Evolutionary conservation across 371 early-diverging fungal genomes (phyloP), one percentile per base, ranked within the genome.

Genomic region (Syncephalis plumigaleata): DNA sequence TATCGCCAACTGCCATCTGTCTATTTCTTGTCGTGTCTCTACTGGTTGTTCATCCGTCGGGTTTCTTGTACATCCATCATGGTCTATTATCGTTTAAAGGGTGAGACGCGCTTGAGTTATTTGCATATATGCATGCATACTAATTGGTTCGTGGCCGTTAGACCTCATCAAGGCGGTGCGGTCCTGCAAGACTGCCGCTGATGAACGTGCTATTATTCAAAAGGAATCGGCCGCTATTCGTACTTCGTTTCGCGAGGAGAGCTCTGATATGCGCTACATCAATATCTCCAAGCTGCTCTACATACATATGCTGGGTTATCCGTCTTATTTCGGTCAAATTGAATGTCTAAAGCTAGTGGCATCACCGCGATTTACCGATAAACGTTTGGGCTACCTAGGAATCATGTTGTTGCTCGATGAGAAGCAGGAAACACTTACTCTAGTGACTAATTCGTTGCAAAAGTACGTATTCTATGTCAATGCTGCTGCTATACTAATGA

Each of bases 281-380:
- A 94, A 93, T 59, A 85, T 97, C 42, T 82, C 89, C 39, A 97
- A 97, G 64, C 69, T 97, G 52, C 67, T 97, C 7, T 97, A 94
- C 58, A 92, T 97, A 50, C 91, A 93, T 59, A 87, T 97, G 91
- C 78, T 97, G 39, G 94, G 96, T 22, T 92, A 92, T 57, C 92
- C 96, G 26, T 92, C 94, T 37, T 95, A 94, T 59, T 97, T 94
- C 61, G 98, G 98, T 15, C 95, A 97, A 69, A 91, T 97, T 55
- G 96, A 97, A 60, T 97, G 94, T 57, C 64, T 97, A 39, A 97
- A 97, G 63, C 65, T 97, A 44, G 96, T 88, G 1, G 95, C 94
- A 21, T 85, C 87, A 21, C 80, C 87, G 8, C 68, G 80, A 52
- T 95, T 89, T 63, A 71, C 91, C 5, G 96, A 97, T 62, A 97